Evolutionary conservation across 2,329 filamentous ascomycete genomes (phyloP).

Genomic region (Endothia cerciana): DNA sequence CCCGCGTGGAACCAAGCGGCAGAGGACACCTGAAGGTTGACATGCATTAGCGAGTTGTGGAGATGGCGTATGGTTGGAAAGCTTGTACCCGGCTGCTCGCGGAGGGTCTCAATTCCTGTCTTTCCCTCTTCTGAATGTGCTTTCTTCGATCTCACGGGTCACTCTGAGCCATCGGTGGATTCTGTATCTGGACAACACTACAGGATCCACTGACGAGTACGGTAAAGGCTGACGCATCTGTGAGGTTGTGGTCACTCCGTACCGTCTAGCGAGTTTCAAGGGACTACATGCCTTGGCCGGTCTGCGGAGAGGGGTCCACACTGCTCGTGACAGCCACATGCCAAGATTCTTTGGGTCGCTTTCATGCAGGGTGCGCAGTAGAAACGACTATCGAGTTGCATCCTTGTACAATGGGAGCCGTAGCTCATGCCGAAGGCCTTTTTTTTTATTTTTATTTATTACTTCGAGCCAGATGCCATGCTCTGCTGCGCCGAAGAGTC

Average conservation of each 20-base stretch:
- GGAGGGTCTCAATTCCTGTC: slow-evolving; percentile 7
- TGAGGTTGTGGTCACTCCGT: slow-evolving; percentile 50
- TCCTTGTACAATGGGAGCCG: neutral
- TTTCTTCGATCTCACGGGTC: neutral
- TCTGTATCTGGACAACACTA: neutral
- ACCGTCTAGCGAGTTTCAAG: slow-evolving; percentile 59
- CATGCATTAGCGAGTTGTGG: slow-evolving; percentile 9
- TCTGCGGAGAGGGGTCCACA: slow-evolving; percentile 15
- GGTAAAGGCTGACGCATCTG: slow-evolving; percentile 49
- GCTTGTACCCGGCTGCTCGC: neutral
- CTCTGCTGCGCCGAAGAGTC: neutral
- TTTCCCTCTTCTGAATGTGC: neutral
- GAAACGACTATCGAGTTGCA: slow-evolving; percentile 3
- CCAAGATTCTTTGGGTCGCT: neutral
- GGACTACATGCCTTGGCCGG: slow-evolving; percentile 37
- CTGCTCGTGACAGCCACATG: neutral
- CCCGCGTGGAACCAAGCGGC: neutral
- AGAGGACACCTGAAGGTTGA: slow-evolving; percentile 3
- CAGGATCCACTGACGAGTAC: slow-evolving; percentile 13
- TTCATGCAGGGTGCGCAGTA: slow-evolving; percentile 10
- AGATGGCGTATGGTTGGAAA: neutral
- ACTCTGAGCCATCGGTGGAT: neutral
- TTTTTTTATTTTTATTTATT: too few species aligned
- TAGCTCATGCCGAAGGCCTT: neutral
- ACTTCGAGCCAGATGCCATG: neutral